phyloP scores from a whole-genome alignment of 2,329 filamentous ascomycete genomes.

The Hirsutella minnesotensis region DNA sequence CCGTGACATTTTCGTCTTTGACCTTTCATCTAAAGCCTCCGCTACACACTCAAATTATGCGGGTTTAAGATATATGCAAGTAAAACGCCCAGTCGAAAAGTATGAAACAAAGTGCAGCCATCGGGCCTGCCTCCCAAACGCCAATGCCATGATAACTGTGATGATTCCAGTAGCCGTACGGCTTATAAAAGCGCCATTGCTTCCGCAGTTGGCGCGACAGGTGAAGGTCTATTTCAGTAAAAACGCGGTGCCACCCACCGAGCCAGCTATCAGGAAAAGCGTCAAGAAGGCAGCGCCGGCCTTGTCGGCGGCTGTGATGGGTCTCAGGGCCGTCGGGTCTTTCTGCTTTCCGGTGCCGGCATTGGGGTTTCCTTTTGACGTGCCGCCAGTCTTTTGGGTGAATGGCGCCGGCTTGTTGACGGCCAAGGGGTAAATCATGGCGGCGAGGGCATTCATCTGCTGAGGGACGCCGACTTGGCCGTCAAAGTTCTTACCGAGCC shows the following conservation, averaged over 20 bases:
- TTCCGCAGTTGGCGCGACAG: too few relatives aligned
- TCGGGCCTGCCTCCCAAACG: too few relatives aligned
- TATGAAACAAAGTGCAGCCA: too few relatives aligned
- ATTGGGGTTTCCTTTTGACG: slow-evolving; percentile 35
- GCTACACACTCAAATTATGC: too few relatives aligned
- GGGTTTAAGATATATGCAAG: too few relatives aligned
- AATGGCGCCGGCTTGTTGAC: slow-evolving; percentile 29
- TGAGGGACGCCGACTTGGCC: slow-evolving; percentile 51
- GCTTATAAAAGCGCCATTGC: too few relatives aligned
- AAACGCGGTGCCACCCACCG: slow-evolving; percentile 38
- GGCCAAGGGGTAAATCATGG: slow-evolving; percentile 49
- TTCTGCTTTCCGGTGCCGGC: slow-evolving; percentile 14
- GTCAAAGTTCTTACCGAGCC: slow-evolving; percentile 46
- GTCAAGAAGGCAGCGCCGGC: slow-evolving; percentile 47
- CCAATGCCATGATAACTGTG: too few relatives aligned
- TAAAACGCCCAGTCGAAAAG: too few relatives aligned
- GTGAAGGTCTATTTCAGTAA: slow-evolving; percentile 23
- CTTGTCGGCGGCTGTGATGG: slow-evolving; percentile 37
- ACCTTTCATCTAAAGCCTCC: too few relatives aligned
- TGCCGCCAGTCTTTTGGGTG: slow-evolving; percentile 46
- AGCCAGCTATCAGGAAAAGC: slow-evolving; percentile 32
- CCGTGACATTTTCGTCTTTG: too few relatives aligned
- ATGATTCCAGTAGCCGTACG: too few relatives aligned
- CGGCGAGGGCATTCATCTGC: slow-evolving; percentile 56
- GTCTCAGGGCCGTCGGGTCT: slow-evolving; percentile 12